Base-by-base conservation (phyloP, 2,329 filamentous ascomycete genomes). In the Verticillium nubilum region DNA sequence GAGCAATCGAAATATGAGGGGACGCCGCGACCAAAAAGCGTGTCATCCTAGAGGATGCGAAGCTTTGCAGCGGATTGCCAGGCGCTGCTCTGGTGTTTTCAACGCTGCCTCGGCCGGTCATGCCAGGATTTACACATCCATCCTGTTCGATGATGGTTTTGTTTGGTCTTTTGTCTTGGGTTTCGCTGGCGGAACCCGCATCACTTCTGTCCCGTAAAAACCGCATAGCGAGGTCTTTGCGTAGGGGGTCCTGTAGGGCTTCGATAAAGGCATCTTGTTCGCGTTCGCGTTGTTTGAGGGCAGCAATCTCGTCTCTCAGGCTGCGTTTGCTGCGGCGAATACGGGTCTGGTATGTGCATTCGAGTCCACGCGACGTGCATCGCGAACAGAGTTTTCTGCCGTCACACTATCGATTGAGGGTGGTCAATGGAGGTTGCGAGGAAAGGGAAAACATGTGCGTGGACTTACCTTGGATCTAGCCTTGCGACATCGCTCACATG, bases 361-460 rank as follows among this genome's bases (percentile, higher is more conserved):
- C 13, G 3, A 56, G 23, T 5, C 52, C 54, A 2, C 54, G 29
- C 5, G 26, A 28, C 2, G 9, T 12, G 23, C 59, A 56, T 53
- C 59, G 28, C 13, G 54, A 55, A 12, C 61, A 62, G 9, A 59
- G 59, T 1, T 4, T 52, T 31, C 23, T 50, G 3, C 61, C 59
- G 23, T 62, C 52, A n/a, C 61, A 62, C 61, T 62, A 10, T 4
- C 2, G 12, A 12, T 12, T 7, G 0, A 12, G 15, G 13, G 26
- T 19, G 17, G 31, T 17, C 4, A 7, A 13, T 26, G n/a, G 25
- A n/a, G n/a, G n/a, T n/a, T n/a, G n/a, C n/a, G n/a, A n/a, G n/a
- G n/a, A n/a, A n/a, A n/a, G n/a, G n/a, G n/a, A n/a, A n/a, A n/a
- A n/a, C n/a, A n/a, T n/a, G n/a, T n/a, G n/a, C n/a, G n/a, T n/a